Conservation (phyloP, 164 flowering plant genomes). For the Brasenia schreberi region DNA sequence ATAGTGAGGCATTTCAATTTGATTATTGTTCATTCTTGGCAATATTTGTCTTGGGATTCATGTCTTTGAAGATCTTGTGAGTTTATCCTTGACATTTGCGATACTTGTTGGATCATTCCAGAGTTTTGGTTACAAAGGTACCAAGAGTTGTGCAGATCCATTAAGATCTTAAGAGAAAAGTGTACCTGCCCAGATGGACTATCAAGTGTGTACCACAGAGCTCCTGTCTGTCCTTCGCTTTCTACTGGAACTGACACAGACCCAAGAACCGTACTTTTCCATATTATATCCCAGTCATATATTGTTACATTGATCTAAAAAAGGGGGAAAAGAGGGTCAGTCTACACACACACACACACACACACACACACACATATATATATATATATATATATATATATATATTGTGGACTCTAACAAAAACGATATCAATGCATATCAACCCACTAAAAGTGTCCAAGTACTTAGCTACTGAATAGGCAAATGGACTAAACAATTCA, state of each 20-base stretch:
- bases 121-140: too few relatives aligned
- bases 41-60: too few relatives aligned
- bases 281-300: slow-evolving; percentile 98
- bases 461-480: too few relatives aligned
- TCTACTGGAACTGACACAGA: slow-evolving; percentile 72
- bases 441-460: too few relatives aligned
- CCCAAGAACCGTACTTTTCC: slow-evolving; percentile 97
- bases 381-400: too few relatives aligned
- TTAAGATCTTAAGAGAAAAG: background rate
- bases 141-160: too few relatives aligned
- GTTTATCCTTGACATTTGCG: too few relatives aligned
- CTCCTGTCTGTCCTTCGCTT: slow-evolving; percentile 76
- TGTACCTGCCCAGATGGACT: slow-evolving; percentile 94
- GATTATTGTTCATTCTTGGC: too few relatives aligned
- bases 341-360: background rate
- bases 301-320: slow-evolving; percentile 79
- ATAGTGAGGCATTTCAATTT: background rate
- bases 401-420: background rate
- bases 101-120: too few relatives aligned
- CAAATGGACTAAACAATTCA: too few relatives aligned
- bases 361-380: too few relatives aligned
- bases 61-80: too few relatives aligned
- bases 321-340: background rate
- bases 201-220: slow-evolving; percentile 77
- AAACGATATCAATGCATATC: background rate